Evolutionary conservation across 306 rosid species (phyloP).

Genomic region (Styphnolobium japonicum): DNA sequence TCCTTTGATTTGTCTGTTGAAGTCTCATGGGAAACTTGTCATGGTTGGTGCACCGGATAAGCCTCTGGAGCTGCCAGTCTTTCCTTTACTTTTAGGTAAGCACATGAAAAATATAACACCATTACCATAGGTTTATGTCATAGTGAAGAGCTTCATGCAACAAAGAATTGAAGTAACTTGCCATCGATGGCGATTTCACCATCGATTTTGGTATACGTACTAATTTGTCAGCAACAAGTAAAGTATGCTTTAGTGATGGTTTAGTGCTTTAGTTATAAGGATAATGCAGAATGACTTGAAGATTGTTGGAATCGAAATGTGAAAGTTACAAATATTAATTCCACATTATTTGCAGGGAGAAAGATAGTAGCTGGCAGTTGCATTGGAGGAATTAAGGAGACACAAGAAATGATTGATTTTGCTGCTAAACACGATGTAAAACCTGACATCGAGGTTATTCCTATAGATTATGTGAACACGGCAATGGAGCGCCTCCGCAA

Average conservation of each 20-base stretch:
- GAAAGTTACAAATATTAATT: not conserved
- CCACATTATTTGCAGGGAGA: slow-evolving; percentile 29
- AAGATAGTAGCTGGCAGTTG: slow-evolving; percentile 44
- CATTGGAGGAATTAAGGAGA: slow-evolving; percentile 56
- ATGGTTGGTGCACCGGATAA: slow-evolving; percentile 38
- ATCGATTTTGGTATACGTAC: not conserved
- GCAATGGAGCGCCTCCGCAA: slow-evolving; percentile 35
- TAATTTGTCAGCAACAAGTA: not conserved
- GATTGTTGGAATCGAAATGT: not conserved
- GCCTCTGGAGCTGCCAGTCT: slow-evolving; percentile 29
- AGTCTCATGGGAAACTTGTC: slow-evolving; percentile 34
- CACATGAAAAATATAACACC: not conserved
- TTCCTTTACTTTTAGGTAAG: slow-evolving; percentile 24
- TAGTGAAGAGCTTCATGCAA: too few species aligned
- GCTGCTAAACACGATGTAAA: slow-evolving; percentile 25
- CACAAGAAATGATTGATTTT: slow-evolving; percentile 47
- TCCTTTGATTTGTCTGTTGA: slow-evolving; percentile 30
- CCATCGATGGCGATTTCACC: not conserved
- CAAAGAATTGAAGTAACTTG: too few species aligned
- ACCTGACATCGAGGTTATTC: slow-evolving; percentile 33
- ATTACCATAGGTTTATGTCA: not conserved
- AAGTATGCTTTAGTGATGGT: not conserved
- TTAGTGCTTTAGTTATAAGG: not conserved
- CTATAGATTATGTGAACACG: slow-evolving; percentile 32
- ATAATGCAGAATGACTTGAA: not conserved